Base-by-base conservation (phyloP, 306 rosid species). In the Betula pendula region DNA sequence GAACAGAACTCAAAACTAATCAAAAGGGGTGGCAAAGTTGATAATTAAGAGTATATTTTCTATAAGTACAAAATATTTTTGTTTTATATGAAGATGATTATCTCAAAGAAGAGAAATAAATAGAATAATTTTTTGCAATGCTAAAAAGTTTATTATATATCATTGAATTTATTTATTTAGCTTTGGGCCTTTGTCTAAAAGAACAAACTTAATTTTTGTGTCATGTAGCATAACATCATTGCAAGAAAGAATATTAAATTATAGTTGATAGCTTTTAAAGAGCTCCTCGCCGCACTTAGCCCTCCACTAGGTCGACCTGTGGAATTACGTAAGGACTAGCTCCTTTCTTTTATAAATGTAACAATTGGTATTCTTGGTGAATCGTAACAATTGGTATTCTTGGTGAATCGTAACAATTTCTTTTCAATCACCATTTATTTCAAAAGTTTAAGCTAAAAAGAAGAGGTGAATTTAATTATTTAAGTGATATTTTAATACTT, bases 351-450 rank as follows among this genome's bases (percentile, higher is more conserved):
- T n/a, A n/a, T 25, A 24, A 17, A 69, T 24, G 83, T 20, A 75
- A 27, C 50, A 72, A 2, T 42, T 19, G 47, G 60, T 58, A 73
- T 76, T 38, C 51, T 20, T 49, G 72, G 51, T 19, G 77, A 65
- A 10, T 56, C 80, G n/a, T n/a, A n/a, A n/a, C n/a, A n/a, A n/a
- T n/a, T n/a, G 47, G 60, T 58, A 73, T 76, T 38, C 51, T 20
- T 49, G 72, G 51, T 19, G 77, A 45, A 45, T 71, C 60, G 55
- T 1, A 45, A 14, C 5, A 70, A 33, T 33, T 72, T 52, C 5
- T 38, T 38, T 38, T 38, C 5, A 38, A 38, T 6, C 7, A 38
- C 42, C 7, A 38, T 8, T 38, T 38, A 38, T 38, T 8, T 1
- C 7, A 38, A 38, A 38, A 38, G 42, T 8, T 38, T 38, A 38